Evolutionary conservation across 495 filamentous ascomycete genomes (phyloP), one percentile per base, ranked within the genome.

Genomic region (Corynascus novoguineensis): DNA sequence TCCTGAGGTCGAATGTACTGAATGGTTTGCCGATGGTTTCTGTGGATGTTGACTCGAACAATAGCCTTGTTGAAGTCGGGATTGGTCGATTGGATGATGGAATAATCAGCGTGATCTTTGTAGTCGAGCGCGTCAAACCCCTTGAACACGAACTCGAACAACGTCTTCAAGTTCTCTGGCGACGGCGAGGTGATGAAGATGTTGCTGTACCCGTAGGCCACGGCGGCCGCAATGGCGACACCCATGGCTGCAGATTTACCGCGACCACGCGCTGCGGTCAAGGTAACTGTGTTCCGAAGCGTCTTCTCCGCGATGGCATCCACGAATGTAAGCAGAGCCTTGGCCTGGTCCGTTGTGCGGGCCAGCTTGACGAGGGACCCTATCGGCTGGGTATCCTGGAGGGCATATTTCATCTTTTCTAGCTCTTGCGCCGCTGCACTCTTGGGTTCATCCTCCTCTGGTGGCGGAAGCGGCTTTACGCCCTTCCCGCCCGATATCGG

Each of bases 41-140:
- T 82, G 73, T 97, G 92, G 50, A 97, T 83, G 72, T 97, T 97
- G 40, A 99, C 95, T 29, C 93, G 76, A 4, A 99, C 95, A 64
- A 99, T 93, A 15, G 93, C 93, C 76, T 99, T 97, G 75, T 97
- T 96, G 78, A 99, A 97, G 51, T 95, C 92, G 2, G 95, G 92
- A 72, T 97, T 97, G 4, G 92, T 97, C 0, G 92, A 97, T 64
- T 99, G 95, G 54, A 99, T 88, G 63, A 99, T 97, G 42, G 90
- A 92, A 68, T 99, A 99, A 65, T 99, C 95, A 46, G 88, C 83
- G 65, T 97, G 93, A 62, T 99, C 95, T 52, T 89, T 80, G 65
- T 97, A 97, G 31, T 85, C 83, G 19, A 99, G 77, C 2, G 91
- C 89, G 68, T 99, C 95, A 60, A 99, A 99, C 1, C 90, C 95